Conservation (phyloP, 805 yeast genomes). For the Saccharomycopsis sp. region DNA sequence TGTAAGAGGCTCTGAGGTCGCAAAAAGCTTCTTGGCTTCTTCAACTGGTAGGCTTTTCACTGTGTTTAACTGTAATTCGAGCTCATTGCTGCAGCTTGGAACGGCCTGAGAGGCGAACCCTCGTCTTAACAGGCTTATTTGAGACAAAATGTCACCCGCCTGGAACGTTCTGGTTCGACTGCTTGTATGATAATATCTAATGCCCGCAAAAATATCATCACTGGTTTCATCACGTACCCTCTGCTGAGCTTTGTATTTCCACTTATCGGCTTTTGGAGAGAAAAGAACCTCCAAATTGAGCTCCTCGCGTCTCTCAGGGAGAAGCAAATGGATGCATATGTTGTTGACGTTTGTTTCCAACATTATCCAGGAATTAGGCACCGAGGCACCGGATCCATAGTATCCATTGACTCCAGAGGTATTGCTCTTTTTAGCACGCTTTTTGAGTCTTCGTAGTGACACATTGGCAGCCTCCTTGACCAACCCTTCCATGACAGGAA, state of each 20-base stretch:
- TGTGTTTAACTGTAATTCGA: not conserved
- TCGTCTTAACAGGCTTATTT: not conserved
- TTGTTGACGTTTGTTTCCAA: slow-evolving; percentile 60
- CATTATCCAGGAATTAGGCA: slow-evolving; percentile 77
- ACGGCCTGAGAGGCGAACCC: not conserved
- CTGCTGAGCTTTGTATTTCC: slow-evolving; percentile 24
- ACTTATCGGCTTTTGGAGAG: slow-evolving; percentile 39
- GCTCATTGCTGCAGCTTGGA: not conserved
- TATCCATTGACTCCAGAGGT: slow-evolving; percentile 48
- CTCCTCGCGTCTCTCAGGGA: slow-evolving; percentile 58
- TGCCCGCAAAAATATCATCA: slow-evolving; percentile 38
- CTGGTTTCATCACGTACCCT: slow-evolving; percentile 19
- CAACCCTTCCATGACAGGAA: slow-evolving; percentile 66
- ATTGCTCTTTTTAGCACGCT: slow-evolving; percentile 45
- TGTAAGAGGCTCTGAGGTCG: not conserved
- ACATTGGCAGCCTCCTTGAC: slow-evolving; percentile 50
- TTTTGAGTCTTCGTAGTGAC: slow-evolving; percentile 44
- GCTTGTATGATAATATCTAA: slow-evolving; percentile 38
- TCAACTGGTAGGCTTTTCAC: not conserved
- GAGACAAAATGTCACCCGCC: not conserved
- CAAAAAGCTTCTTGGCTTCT: not conserved
- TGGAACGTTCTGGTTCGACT: not conserved
- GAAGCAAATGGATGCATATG: slow-evolving; percentile 65
- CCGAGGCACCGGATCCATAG: slow-evolving; percentile 38
- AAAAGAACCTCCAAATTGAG: slow-evolving; percentile 69